These are phyloP conservation scores for Backusella parvicylindrica DNA, from an alignment of 192 early-diverging fungal species.

Conservation along the genomic window DNA sequence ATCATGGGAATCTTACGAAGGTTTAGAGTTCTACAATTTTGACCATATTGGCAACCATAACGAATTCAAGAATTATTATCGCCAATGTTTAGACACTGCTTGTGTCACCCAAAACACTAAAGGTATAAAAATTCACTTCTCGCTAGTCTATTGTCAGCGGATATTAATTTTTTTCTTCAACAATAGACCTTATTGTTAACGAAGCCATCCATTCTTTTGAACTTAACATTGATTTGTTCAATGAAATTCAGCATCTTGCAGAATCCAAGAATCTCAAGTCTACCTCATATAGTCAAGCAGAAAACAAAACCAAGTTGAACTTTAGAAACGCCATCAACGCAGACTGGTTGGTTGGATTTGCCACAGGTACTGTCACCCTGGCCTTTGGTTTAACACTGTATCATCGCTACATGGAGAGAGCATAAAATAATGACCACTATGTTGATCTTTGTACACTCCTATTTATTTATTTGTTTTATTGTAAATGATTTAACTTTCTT, in stretches of 20 bases:
- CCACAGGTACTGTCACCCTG: constrained; percentile 5
- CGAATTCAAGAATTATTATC: constrained; percentile 46
- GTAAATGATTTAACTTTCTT: neutral
- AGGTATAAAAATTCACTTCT: neutral
- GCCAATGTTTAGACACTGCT: constrained; percentile 39
- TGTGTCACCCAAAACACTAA: constrained; percentile 34
- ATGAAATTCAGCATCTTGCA: constrained; percentile 23
- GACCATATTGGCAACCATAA: constrained; percentile 35
- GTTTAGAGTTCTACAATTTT: constrained; percentile 52
- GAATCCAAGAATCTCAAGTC: constrained; percentile 10
- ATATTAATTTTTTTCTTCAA: neutral
- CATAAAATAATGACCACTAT: neutral
- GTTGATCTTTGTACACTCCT: neutral
- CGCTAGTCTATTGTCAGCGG: neutral
- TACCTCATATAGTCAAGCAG: neutral
- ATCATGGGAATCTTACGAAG: constrained; percentile 32
- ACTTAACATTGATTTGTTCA: constrained; percentile 27
- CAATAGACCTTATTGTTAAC: constrained; percentile 18
- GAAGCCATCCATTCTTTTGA: constrained; percentile 28
- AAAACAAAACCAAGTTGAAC: neutral
- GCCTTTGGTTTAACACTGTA: constrained; percentile 13
- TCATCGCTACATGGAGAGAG: neutral
- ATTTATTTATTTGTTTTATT: neutral
- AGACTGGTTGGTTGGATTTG: constrained; percentile 6
- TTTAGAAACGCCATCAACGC: neutral